Evolutionary conservation across 2,329 filamentous ascomycete genomes (phyloP), one percentile per base, ranked within the genome.

Genomic region (Drechmeria coniospora): DNA sequence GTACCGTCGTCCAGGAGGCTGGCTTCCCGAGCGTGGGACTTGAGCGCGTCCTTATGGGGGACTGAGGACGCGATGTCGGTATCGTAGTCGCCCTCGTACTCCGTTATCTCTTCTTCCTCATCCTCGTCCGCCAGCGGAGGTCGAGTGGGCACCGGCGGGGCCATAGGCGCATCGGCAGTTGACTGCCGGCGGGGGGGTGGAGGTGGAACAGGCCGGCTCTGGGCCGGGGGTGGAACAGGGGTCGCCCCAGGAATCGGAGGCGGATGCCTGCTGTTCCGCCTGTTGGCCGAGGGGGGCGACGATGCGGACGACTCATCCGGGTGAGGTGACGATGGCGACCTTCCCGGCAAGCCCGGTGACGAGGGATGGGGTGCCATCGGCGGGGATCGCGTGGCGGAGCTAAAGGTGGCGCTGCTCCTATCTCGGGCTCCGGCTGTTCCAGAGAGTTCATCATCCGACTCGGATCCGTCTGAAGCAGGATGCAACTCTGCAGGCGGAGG

Each of bases 11-110:
- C 83, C 29, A 79, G n/a, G n/a, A n/a, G 47, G 46, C 80, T 92
- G 6, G 77, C 71, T 25, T 87, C 81, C 29, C 78, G 70, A 6
- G 67, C 70, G 50, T 92, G 83, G 7, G 81, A 61, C 50, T 87
- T 92, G 35, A 95, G 54, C 1, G 87, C 86, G 55, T 93, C 87
- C 53, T 92, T 94, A 52, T 93, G 83, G 31, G 80, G 82, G n/a
- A 73, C 83, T 8, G 82, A 78, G n/a, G 86, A 82, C 2, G 79
- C 86, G 46, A 95, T 95, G 48, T 95, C 90, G 6, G 90, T 95
- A 42, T 95, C 90, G 48, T 95, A 95, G 46, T 95, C 90, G 6
- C 87, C 90, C 47, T 98, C 90, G 45, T 95, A 95, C 46, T 94
- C 87, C 0, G 83, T 92, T 19, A 83, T 68, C 44, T 92, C 84